phyloP scores from a whole-genome alignment of 2,329 filamentous ascomycete species.

The Fusarium begoniae region DNA sequence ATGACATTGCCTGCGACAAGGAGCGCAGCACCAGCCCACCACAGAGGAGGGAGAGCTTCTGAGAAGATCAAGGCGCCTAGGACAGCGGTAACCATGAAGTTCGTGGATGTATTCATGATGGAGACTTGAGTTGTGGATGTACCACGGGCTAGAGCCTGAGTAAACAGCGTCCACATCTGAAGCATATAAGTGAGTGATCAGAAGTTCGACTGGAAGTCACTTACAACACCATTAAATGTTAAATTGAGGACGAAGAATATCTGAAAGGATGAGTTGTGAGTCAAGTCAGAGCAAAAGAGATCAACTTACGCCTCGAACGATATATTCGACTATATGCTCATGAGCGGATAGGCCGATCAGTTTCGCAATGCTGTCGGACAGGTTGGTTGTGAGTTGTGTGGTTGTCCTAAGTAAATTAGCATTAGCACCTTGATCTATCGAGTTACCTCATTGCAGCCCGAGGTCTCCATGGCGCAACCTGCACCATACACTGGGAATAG shows the following conservation, averaged over 20 bases:
- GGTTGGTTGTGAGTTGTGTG: conserved; percentile 61
- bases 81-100: conserved; percentile 81
- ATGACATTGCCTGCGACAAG: conserved; percentile 82
- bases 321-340: conserved; percentile 57
- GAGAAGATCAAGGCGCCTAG: conserved; percentile 76
- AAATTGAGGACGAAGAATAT: conserved; percentile 80
- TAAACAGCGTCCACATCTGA: conserved; percentile 86
- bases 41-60: conserved; percentile 75
- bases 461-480: neutral
- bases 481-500: neutral
- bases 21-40: conserved; percentile 79
- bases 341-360: conserved; percentile 54
- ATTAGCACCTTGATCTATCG: neutral
- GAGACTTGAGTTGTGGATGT: conserved; percentile 81
- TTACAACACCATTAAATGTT: conserved; percentile 75
- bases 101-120: conserved; percentile 83
- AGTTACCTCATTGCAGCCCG: too few species aligned
- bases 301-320: conserved; percentile 58
- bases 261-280: conserved; percentile 50
- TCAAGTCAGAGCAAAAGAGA: neutral
- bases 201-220: conserved; percentile 36
- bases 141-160: conserved; percentile 76
- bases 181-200: neutral
- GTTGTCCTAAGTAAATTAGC: conserved; percentile 57
- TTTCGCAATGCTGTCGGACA: conserved; percentile 57